phyloP scores from a whole-genome alignment of 768 basidiomycete species.

The Russula sp. region DNA sequence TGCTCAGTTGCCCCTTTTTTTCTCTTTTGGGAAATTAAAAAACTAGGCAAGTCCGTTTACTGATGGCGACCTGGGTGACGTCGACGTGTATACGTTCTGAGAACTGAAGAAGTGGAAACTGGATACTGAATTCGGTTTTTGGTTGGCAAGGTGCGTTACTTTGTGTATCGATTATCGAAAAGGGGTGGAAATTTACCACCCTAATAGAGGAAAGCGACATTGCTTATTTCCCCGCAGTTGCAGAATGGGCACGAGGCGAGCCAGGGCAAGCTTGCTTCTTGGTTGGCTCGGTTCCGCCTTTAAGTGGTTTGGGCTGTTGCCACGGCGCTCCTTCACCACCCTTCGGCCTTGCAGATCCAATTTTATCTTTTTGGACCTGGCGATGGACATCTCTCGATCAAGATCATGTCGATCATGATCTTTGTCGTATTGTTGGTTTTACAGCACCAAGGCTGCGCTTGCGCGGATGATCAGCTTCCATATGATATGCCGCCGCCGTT shows the following conservation, averaged over 20 bases:
- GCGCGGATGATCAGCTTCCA: not conserved
- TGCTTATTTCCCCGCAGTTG: constrained; percentile 22
- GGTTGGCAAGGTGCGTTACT: not conserved
- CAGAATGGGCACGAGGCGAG: constrained; percentile 7
- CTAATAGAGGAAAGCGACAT: not conserved
- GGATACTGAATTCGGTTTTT: not conserved
- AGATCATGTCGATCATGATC: constrained; percentile 9
- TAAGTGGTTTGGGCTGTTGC: not conserved
- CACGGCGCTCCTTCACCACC: not conserved
- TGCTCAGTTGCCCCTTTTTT: not conserved
- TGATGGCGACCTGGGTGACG: constrained; percentile 38
- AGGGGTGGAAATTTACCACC: not conserved
- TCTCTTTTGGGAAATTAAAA: not conserved
- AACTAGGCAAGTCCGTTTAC: constrained; percentile 34
- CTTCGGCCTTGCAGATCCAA: not conserved
- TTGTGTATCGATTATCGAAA: not conserved
- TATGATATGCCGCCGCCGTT: not conserved
- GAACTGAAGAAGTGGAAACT: not conserved
- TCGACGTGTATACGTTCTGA: constrained; percentile 42
- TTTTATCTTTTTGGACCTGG: not conserved
- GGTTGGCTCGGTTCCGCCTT: not conserved
- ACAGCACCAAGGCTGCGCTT: not conserved
- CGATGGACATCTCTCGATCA: constrained; percentile 3
- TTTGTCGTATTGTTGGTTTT: not conserved
- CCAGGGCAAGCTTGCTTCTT: not conserved